Base-by-base conservation (phyloP, 1,284 basidiomycete species). In the Trametes sp. region DNA sequence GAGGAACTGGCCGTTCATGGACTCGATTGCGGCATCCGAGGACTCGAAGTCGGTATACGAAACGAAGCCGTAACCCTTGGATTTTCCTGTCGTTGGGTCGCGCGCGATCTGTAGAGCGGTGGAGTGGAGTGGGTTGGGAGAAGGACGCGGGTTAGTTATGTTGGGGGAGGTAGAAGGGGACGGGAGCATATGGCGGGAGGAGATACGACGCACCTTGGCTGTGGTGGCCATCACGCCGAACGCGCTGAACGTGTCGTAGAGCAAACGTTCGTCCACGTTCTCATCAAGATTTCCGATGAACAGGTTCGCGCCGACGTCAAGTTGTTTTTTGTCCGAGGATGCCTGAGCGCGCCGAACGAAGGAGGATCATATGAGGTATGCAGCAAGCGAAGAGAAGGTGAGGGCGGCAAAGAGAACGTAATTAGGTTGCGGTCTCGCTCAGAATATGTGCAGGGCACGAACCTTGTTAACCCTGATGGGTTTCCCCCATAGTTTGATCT, bases 401-500 rank as follows among this genome's bases (percentile, higher is more conserved):
- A 14, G 38, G 42, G 28, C 53, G 31, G 31, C 23, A 55, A 44
- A 19, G 54, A 52, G 29, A 44, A 53, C 51, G 23, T 21, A 36
- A 33, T 46, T 41, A 48, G 55, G 38, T 44, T 31, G 10, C 58
- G 41, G 46, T 38, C 59, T 42, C 28, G 19, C 51, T 28, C 41
- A 24, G 24, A 16, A 41, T 31, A 45, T 8, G 46, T 36, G 24
- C 41, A 64, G 52, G 57, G 16, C 19, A 78, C 88, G 74, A 68
- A 93, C 94, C 89, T 98, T 98, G 85, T 98, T 98, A 70, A 99
- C 96, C 69, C 97, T 86, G 65, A 99, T 98, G 35, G 97, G 97
- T 75, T 98, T 98, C 45, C 98, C 97, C 85, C 94, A 99, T 54
- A 99, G 81, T 80, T 99, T 99, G 77, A 99, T 98, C 82, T 98